Evolutionary conservation across 2,329 filamentous ascomycete genomes (phyloP), one percentile per base, ranked within the genome.

Genomic region (Gaeumannomyces tritici): DNA sequence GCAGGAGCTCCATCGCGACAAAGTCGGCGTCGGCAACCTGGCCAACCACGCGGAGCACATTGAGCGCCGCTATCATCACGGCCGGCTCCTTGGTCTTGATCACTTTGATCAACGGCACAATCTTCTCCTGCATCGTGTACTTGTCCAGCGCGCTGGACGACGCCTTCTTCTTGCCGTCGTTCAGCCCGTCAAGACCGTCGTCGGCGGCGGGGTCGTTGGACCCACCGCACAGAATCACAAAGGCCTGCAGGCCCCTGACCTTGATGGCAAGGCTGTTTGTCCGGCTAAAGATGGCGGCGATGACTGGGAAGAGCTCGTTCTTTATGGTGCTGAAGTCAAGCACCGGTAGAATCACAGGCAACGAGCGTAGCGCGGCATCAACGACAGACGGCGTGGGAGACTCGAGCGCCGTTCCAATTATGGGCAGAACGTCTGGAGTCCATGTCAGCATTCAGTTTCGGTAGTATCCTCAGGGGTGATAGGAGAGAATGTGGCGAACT

Each of bases 71-170:
- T 80, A 98, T 89, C 90, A 98, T 98, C 12, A 99, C 95, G 9
- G 92, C 93, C 0, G 95, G 95, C 73, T 99, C 95, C 72, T 96
- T 98, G 0, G 95, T 99, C 75, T 96, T 98, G 77, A 99, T 98
- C 2, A 82, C 92, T 70, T 90, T 92, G 64, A 99, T 81, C 5
- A 98, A 77, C 0, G 95, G 95, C 0, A 98, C 84, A 42, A 99
- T 90, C 77, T 97, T 98, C 72, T 99, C 95, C 73, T 99, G 95
- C 77, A 99, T 93, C 0, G 95, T 98, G 71, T 95, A 98, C 73
- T 98, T 98, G 77, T 99, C 95, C 31, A 99, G 79, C 3, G 93
- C 93, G 2, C 87, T 91, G 0, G 89, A 89, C 4, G 83, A 83
- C 2, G 82, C 77, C 70, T 88, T 87, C 63, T 84, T 82, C 69